Percentiles rank a stretch among this genome's conserved stretches.
Conservation (phyloP, 2,329 filamentous ascomycete genomes). For the Cladosporium sp. region DNA sequence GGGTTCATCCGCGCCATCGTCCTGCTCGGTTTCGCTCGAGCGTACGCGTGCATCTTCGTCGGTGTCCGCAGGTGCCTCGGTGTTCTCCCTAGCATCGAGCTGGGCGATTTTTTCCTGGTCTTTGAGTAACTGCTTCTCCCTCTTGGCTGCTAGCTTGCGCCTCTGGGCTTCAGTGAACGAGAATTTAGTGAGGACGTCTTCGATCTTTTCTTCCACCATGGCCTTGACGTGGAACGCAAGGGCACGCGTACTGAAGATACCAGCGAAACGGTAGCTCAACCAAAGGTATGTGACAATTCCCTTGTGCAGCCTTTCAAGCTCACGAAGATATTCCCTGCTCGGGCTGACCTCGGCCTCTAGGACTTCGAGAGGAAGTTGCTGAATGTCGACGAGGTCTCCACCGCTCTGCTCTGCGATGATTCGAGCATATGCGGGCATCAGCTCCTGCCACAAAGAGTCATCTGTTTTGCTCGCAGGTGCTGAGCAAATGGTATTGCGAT, state of each 20-base stretch:
- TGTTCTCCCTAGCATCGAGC: too few species aligned
- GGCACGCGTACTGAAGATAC: slow-evolving; percentile 69
- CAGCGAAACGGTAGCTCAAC: slow-evolving; percentile 83
- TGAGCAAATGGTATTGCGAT: slow-evolving; percentile 70
- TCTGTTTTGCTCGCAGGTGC: slow-evolving; percentile 62
- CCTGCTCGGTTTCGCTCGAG: background rate
- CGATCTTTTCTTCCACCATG: slow-evolving; percentile 72
- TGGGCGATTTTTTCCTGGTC: too few species aligned
- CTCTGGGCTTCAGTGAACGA: slow-evolving; percentile 35
- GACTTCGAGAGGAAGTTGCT: slow-evolving; percentile 64
- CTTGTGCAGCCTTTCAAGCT: slow-evolving; percentile 75
- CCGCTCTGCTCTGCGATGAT: slow-evolving; percentile 63
- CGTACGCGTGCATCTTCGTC: background rate
- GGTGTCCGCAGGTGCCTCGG: background rate
- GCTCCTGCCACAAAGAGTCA: slow-evolving; percentile 34
- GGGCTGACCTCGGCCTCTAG: slow-evolving; percentile 55
- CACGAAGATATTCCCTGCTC: slow-evolving; percentile 55
- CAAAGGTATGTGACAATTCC: slow-evolving; percentile 82
- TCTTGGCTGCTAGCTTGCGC: slow-evolving; percentile 22
- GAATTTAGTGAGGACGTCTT: slow-evolving; percentile 56
- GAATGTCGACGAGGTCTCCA: slow-evolving; percentile 67
- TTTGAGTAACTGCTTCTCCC: slow-evolving; percentile 25
- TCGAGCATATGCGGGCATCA: slow-evolving; percentile 61
- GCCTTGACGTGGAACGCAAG: slow-evolving; percentile 75
- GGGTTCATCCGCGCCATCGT: slow-evolving; percentile 3